Evolutionary conservation across 805 yeast genomes (phyloP).

Genomic region (Martiniozyma abietophila): DNA sequence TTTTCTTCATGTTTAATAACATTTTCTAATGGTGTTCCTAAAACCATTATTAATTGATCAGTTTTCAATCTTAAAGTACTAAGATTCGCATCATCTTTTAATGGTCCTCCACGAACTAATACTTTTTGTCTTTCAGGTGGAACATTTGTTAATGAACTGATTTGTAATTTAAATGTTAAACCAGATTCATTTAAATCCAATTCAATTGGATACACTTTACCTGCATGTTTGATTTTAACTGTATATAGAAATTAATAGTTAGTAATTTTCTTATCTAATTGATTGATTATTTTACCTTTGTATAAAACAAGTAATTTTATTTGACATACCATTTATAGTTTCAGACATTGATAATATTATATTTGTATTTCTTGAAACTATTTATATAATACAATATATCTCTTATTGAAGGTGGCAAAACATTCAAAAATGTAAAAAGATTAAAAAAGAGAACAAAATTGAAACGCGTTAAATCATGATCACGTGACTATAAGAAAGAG

Average conservation of each 20-base stretch:
- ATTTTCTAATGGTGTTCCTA: conserved; percentile 80
- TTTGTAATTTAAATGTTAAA: conserved; percentile 52
- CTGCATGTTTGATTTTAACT: conserved; percentile 51
- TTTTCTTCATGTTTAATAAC: conserved; percentile 28
- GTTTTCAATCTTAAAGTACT: conserved; percentile 46
- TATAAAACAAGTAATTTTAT: background rate
- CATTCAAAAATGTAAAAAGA: no score
- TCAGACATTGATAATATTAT: conserved; percentile 1
- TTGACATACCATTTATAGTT: conserved; percentile 3
- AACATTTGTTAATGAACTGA: conserved; percentile 66
- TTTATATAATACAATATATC: no score
- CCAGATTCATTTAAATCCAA: conserved; percentile 51
- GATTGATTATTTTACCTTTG: no score
- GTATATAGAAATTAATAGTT: background rate
- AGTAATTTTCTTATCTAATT: no score
- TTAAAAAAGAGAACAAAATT: no score
- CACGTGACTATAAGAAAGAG: no score
- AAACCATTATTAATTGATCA: conserved; percentile 69
- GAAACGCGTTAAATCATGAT: no score
- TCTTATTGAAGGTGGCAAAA: no score
- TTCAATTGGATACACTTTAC: conserved; percentile 52
- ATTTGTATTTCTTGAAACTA: no score
- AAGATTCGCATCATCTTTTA: conserved; percentile 56
- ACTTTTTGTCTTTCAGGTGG: conserved; percentile 89
- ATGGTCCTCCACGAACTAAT: conserved; percentile 80